Evolutionary conservation across 176 grass and related monocot genomes (phyloP), one percentile per base, ranked within the genome.

Genomic region (Musa itinerans): DNA sequence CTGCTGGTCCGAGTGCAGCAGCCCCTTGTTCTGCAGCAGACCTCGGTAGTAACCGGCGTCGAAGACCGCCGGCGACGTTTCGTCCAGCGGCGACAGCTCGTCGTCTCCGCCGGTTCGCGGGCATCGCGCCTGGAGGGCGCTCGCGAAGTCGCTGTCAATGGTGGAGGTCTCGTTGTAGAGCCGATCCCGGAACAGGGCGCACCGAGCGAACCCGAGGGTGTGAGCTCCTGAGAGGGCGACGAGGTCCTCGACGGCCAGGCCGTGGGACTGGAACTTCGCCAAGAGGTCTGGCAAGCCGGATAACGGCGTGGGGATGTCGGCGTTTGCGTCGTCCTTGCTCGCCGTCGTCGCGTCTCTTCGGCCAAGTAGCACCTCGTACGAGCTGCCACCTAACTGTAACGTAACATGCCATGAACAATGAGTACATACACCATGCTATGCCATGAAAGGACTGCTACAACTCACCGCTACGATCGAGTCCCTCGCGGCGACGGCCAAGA

Each of bases 391-490:
- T 0, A 96, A 84, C 92, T 96, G 81, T 71, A 80, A 29, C 49
- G 8, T 1, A 67, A 24, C 11, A 11, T 23, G 14, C 27, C 11
- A 66, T 43, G 4, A 34, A 17, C 11, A 63, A 78, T 1, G 25
- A 52, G 22, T 43, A 0, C 4, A 20, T 8, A 52, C 11, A 52
- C 11, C 17, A 11, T 15, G 14, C 2, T 9, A 16, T 62, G n/a
- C 9, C 24, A 54, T 54, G 58, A 54, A 75, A 2, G 8, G 53
- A 34, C 17, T 9, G 8, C 11, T 4, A 50, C 26, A 53, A 83
- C 84, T 91, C 83, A 92, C 92, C 10, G 86, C 89, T 11, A 92
- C 92, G 19, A 92, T 83, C 9, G 92, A 92, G 13, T 89, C 92
- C 50, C 86, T 86, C 65, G 92, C 92, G 13, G 92, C 89, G 9